Evolutionary conservation across 805 yeast species (phyloP), one percentile per base, ranked within the genome.

Genomic region (Metschnikowia continentalis): DNA sequence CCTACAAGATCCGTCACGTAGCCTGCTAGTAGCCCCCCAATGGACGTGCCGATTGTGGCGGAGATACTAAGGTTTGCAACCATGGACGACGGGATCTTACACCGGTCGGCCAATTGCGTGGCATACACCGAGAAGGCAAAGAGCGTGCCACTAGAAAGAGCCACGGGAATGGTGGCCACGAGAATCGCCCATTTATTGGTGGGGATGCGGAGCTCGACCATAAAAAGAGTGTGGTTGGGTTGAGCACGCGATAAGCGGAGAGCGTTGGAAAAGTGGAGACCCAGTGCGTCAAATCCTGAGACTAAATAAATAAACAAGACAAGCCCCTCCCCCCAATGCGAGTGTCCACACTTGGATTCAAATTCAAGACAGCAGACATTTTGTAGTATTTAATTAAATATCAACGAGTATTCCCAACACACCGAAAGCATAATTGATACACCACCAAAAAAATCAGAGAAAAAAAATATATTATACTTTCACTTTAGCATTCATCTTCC

Each of bases 1-100:
- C 73, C 73, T 50, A 67, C 65, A 20, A 52, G 51, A 50, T 69
- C 73, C 3, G 73, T 66, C 14, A 68, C 57, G n/a, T 62, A 49
- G 2, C 73, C 73, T 7, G 69, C 63, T 3, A 68, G 23, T 5
- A 68, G 49, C 0, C 71, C 70, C n/a, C 72, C 73, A 15, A 68
- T 32, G 0, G 72, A 65, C 1, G 68, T 58, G 3, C 73, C 73
- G 3, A 66, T 35, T 2, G 71, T 68, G 35, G 66, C 67, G 45
- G 62, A 51, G 26, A 69, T 66, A 49, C 62, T 68, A 54, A 69
- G 61, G 51, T 66, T 64, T 11, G 70, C 68, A 30, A 67, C 56
- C 48, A 62, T 59, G 22, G 67, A 60, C 11, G 70, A 58, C 38
- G 54, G 62, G 30, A 69, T 57, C 10, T 61, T 57, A 55, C 73